Evolutionary conservation across 2,329 filamentous ascomycete species (phyloP).

Genomic region (Capronia americana): DNA sequence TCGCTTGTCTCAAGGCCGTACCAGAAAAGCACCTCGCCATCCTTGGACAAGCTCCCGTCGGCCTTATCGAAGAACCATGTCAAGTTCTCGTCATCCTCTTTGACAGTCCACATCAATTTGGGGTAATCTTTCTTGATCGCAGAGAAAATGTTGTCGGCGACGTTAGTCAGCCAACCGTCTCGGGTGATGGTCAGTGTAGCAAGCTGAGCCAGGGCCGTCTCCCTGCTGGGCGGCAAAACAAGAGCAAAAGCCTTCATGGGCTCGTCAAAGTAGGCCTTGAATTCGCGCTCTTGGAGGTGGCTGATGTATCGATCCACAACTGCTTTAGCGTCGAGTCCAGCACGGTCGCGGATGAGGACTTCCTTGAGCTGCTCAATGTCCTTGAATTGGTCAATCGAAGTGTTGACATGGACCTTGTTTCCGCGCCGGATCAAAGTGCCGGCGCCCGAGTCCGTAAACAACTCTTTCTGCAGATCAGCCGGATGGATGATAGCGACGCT

Average conservation of each 20-base stretch:
- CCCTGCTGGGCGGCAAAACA: constrained; percentile 72
- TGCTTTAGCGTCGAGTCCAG: constrained; percentile 79
- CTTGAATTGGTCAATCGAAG: constrained; percentile 74
- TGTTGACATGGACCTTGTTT: constrained; percentile 81
- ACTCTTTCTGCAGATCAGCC: constrained; percentile 91
- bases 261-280: constrained; percentile 95
- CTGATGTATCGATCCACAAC: constrained; percentile 88
- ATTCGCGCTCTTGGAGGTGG: constrained; percentile 75
- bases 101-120: constrained; percentile 94
- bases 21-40: constrained; percentile 94
- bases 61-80: constrained; percentile 99
- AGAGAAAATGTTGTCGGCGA: constrained; percentile 93
- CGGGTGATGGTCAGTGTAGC: constrained; percentile 93
- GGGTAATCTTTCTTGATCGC: constrained; percentile 93
- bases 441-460: constrained; percentile 94
- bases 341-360: constrained; percentile 79
- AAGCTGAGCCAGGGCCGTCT: constrained; percentile 76
- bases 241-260: constrained; percentile 91
- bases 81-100: constrained; percentile 92
- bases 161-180: constrained; percentile 90
- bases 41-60: constrained; percentile 84
- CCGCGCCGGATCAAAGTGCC: constrained; percentile 91
- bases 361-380: constrained; percentile 79
- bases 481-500: constrained; percentile 98
- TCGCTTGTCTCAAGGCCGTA: constrained; percentile 84